Evolutionary conservation across 768 basidiomycete species (phyloP).

Genomic region (Boletus subcaerulescens): DNA sequence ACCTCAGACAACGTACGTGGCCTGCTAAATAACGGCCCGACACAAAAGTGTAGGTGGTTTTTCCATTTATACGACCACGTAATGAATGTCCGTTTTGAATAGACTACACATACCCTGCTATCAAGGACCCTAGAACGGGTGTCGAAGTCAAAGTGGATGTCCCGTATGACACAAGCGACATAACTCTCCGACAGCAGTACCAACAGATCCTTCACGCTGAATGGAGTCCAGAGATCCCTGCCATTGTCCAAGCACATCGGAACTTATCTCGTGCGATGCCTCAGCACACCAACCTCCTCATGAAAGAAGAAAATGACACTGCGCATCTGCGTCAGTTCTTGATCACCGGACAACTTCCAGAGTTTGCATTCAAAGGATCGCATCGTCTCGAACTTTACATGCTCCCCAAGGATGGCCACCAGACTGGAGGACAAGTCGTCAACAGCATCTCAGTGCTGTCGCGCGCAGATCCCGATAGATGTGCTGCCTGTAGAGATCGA

Average conservation of each 20-base stretch:
- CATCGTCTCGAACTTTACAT: constrained; percentile 20
- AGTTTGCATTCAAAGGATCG: constrained; percentile 20
- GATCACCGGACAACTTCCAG: constrained; percentile 8
- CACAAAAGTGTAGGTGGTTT: constrained; percentile 7
- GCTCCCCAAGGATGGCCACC: neutral
- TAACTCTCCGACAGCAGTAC: constrained; percentile 4
- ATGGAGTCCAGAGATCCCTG: neutral
- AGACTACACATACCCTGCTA: constrained; percentile 22
- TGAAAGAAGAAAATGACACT: neutral
- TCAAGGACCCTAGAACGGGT: constrained; percentile 5
- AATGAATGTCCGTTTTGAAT: neutral
- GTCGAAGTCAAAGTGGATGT: constrained; percentile 11
- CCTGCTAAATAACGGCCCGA: neutral
- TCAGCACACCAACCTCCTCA: neutral
- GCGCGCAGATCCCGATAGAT: constrained; percentile 3
- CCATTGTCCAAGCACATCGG: neutral
- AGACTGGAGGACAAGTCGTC: neutral
- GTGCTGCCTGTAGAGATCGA: neutral
- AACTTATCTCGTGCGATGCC: neutral
- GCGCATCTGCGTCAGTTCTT: constrained; percentile 7
- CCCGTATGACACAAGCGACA: constrained; percentile 4
- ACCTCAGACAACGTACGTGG: constrained; percentile 10
- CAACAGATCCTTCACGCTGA: constrained; percentile 1
- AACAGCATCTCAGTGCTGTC: constrained; percentile 16
- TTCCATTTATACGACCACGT: neutral